phyloP scores from a whole-genome alignment of 2,329 filamentous ascomycete species.

The Thelonectria blattea region DNA sequence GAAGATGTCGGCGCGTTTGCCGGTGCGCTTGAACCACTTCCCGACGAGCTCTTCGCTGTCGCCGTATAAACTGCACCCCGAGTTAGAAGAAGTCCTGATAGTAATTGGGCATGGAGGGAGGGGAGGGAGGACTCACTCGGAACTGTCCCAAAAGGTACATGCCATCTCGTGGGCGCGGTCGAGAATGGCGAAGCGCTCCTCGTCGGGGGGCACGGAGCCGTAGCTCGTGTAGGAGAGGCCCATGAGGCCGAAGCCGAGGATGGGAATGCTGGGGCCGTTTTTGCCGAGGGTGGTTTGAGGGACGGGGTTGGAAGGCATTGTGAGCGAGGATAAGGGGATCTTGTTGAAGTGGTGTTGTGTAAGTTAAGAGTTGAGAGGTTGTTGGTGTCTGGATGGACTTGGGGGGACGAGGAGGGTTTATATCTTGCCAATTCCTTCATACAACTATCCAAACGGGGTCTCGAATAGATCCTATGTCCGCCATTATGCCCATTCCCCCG shows the following conservation, averaged over 20 bases:
- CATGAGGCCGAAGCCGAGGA: conserved; percentile 59
- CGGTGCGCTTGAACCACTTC: conserved; percentile 53
- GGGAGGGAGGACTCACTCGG: conserved; percentile 43
- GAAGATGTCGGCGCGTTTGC: conserved; percentile 52
- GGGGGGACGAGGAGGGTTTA: neutral
- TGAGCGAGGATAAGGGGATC: neutral
- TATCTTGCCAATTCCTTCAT: neutral
- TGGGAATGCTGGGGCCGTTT: conserved; percentile 55
- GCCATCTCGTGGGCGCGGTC: conserved; percentile 54
- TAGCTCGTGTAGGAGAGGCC: conserved; percentile 40
- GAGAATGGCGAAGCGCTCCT: conserved; percentile 55
- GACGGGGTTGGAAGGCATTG: neutral
- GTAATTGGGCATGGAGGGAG: neutral
- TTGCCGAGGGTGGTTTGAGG: conserved; percentile 47
- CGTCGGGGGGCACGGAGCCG: conserved; percentile 45
- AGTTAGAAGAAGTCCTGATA: neutral
- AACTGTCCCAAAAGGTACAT: conserved; percentile 55
- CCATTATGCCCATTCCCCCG: neutral
- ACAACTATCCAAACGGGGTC: neutral
- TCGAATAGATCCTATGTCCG: neutral
- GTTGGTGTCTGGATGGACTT: neutral
- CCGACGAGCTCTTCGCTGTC: conserved; percentile 54
- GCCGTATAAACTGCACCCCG: conserved; percentile 43
- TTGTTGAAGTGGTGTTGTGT: neutral
- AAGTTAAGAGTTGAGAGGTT: neutral